A percentile compares a stretch with the other conserved stretches of the same genome.
These are phyloP conservation scores for Linaria vulgaris DNA, from an alignment of 257 asterid genomes.

Conservation along the genomic window DNA sequence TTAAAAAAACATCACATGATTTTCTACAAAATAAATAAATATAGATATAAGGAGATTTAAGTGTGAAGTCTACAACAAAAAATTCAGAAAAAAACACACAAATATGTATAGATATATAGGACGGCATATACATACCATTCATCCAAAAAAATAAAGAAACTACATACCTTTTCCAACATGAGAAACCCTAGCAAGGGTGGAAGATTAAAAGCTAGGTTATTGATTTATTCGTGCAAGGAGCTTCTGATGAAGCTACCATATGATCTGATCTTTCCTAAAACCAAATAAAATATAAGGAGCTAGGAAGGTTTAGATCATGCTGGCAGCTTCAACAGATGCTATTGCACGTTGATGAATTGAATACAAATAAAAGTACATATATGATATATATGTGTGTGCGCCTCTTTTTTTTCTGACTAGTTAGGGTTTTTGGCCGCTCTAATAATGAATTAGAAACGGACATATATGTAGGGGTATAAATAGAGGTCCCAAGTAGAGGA, in stretches of 20 bases:
- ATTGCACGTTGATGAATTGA: conserved; percentile 27
- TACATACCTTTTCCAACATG: conserved; percentile 21
- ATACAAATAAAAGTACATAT: not conserved
- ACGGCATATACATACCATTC: no score
- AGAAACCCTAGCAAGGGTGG: conserved; percentile 23
- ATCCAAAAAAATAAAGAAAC: no score
- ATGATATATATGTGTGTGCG: no score
- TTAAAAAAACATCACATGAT: no score
- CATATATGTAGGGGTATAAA: conserved; percentile 26
- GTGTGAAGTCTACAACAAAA: no score
- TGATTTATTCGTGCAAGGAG: conserved; percentile 29
- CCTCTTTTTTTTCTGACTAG: no score
- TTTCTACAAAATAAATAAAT: no score
- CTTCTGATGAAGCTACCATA: conserved; percentile 69
- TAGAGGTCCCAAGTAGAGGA: conserved; percentile 30
- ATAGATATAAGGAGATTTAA: no score
- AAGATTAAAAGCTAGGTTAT: not conserved
- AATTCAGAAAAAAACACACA: no score
- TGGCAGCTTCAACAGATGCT: conserved; percentile 78
- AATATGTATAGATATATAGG: no score
- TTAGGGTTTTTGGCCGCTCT: no score
- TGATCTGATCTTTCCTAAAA: conserved; percentile 51
- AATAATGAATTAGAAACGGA: no score
- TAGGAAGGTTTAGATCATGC: conserved; percentile 68
- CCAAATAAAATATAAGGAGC: not conserved